These are phyloP conservation scores for Chaetomium sp. DNA, from an alignment of 2,329 filamentous ascomycete species.

Conservation along the genomic window DNA sequence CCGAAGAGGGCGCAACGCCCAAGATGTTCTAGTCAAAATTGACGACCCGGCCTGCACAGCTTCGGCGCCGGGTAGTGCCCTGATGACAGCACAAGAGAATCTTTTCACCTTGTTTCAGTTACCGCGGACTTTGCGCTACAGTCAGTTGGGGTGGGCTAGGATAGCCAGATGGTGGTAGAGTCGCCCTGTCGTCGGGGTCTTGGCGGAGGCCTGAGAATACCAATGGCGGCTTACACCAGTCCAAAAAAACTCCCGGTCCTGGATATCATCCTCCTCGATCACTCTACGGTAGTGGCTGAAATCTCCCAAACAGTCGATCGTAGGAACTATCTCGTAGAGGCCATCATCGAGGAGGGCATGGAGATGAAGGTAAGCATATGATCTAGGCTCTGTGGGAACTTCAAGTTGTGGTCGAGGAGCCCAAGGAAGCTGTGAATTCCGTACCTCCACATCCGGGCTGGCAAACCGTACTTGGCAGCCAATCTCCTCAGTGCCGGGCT, in stretches of 20 bases:
- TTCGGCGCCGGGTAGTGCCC: too few relatives aligned
- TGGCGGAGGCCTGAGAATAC: slow-evolving; percentile 82
- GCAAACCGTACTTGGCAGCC: slow-evolving; percentile 85
- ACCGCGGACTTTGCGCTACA: too few relatives aligned
- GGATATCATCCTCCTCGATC: slow-evolving; percentile 78
- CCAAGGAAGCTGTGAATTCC: slow-evolving; percentile 87
- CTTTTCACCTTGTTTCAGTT: too few relatives aligned
- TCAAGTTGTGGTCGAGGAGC: slow-evolving; percentile 70
- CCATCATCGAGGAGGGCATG: slow-evolving; percentile 86
- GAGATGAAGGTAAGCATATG: slow-evolving; percentile 94
- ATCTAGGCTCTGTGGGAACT: slow-evolving; percentile 74
- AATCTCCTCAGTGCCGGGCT: slow-evolving; percentile 67
- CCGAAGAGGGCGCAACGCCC: too few relatives aligned
- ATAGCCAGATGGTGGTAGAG: slow-evolving; percentile 90
- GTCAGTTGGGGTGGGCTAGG: slow-evolving; percentile 66
- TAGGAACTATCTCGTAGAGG: slow-evolving; percentile 82
- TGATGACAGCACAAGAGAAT: too few relatives aligned
- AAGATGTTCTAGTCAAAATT: too few relatives aligned
- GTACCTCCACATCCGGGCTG: slow-evolving; percentile 90
- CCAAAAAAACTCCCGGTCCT: slow-evolving; percentile 80
- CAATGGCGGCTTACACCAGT: slow-evolving; percentile 76
- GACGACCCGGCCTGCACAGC: too few relatives aligned
- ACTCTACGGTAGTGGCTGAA: slow-evolving; percentile 82
- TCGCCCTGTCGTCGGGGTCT: slow-evolving; percentile 71
- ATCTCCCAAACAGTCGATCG: slow-evolving; percentile 88